Evolutionary conservation across 345 rosid species (phyloP).

Genomic region (Eutrema yunnanense): DNA sequence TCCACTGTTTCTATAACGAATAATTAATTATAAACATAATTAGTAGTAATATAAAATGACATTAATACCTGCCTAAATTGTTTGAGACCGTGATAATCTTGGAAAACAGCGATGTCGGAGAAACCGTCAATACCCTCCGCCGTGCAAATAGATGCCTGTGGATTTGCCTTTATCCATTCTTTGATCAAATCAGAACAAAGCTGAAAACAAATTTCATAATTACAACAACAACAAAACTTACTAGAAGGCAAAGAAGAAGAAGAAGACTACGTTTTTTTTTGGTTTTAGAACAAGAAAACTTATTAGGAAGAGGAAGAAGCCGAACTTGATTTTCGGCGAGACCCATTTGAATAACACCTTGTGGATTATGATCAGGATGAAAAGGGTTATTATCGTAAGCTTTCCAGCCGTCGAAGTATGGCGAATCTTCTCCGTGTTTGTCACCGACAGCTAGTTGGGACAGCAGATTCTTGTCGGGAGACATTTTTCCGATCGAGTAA

Average conservation of each 20-base stretch:
- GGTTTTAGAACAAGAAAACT: not conserved
- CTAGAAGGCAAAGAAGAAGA: not conserved
- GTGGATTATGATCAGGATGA: constrained; percentile 47
- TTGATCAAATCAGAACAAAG: constrained; percentile 54
- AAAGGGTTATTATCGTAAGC: constrained; percentile 63
- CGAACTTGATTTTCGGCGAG: constrained; percentile 79
- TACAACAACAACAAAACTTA: not conserved
- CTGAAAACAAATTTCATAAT: constrained; percentile 29
- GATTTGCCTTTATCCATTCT: constrained; percentile 60
- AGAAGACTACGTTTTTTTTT: not conserved
- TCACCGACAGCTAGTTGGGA: constrained; percentile 50
- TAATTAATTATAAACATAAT: not conserved
- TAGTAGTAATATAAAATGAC: not conserved
- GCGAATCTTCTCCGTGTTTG: constrained; percentile 67
- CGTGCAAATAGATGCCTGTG: constrained; percentile 72
- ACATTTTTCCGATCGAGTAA: not conserved
- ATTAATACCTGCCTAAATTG: constrained; percentile 52
- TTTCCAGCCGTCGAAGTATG: constrained; percentile 84
- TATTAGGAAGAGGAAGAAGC: not conserved
- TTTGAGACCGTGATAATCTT: constrained; percentile 76
- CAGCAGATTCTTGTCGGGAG: constrained; percentile 22
- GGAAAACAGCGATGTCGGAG: constrained; percentile 62
- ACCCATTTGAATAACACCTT: constrained; percentile 84
- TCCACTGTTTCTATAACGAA: not conserved
- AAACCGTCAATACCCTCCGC: constrained; percentile 47